Evolutionary conservation across 371 early-diverging fungal genomes (phyloP), one percentile per base, ranked within the genome.

Genomic region (Mucor lusitanicus): DNA sequence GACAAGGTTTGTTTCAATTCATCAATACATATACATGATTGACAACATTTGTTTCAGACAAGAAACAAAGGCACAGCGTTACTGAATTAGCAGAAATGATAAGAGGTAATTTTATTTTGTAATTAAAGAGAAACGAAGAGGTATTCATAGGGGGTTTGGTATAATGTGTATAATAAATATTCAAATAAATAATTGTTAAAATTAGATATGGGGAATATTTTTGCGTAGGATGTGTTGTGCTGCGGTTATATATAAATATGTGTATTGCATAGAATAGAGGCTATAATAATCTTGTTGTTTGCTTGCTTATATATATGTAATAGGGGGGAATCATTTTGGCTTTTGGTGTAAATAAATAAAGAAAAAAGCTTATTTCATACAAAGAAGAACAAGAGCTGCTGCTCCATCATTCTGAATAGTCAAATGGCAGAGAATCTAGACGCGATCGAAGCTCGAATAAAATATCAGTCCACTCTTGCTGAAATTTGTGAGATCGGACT

Each of bases 401-500:
- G 30, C 21, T 44, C 23, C 23, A 50, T 50, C 21, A 50, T 50
- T 50, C 50, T 32, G 48, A 59, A 15, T n/a, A 48, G 48, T 48
- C 54, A 39, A 39, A 61, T 28, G 74, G 70, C 57, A 73, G 42
- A 25, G 61, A 27, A 46, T 74, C 68, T 54, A 74, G 55, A 25
- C 60, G 63, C 7, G 71, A 60, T 62, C 71, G 57, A 30, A 74
- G 55, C n/a, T 64, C 64, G 57, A 70, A 70, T 40, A 74, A 54
- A 19, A 65, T 64, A 3, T 68, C 65, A 40, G 68, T 69, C 73
- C 73, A 73, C 33, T 75, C 63, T 39, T 64, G 56, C 63, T 75
- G 66, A 40, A 78, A 65, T 39, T 21, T n/a, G 48, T 61, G 53
- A 32, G 66, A 56, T 67, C 66, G 21, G 42, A 66, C 59, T 42